Evolutionary conservation across 768 basidiomycete species (phyloP), one percentile per base, ranked within the genome.

Genomic region (Lactarius hatsudake): DNA sequence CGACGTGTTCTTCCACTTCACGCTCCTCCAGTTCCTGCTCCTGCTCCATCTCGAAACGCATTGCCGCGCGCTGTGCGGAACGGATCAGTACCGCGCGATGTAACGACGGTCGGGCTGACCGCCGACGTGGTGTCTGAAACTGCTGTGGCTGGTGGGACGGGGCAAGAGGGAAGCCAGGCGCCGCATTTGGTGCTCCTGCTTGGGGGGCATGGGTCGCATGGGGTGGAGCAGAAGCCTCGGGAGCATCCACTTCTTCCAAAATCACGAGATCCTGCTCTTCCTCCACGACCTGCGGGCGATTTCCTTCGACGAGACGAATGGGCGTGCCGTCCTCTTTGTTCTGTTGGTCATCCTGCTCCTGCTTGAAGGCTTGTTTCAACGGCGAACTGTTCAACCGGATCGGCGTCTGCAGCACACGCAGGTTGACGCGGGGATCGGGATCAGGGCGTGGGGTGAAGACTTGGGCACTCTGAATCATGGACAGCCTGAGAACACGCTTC

Each of bases 401-500:
- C 0, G 87, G 88, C 17, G 81, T 86, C 72, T 87, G 83, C 4
- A 91, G 80, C 38, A 89, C 79, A 9, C 83, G 80, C 1, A 91
- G 80, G 67, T 90, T 90, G 73, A 86, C 86, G 36, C 79, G 76
- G 2, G 88, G 86, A 71, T 88, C 82, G 3, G 77, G 75, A 42
- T 83, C 86, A 0, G 86, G 87, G 4, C 83, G 76, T 1, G 89
- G 90, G 1, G 85, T 84, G 75, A 91, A 90, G 5, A 93, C 88
- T 71, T 90, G 84, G 0, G 88, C 88, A 63, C 85, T 86, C 30
- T 86, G 81, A 40, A 93, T 90, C 87, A 93, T 89, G 2, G 88
- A 89, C 66, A 93, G 81, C 34, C 90, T 84, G 2, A 88, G 80
- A 2, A 83, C 80, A 26, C 80, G 80, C 28, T 74, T 73, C 26